Evolutionary conservation across 2,329 filamentous ascomycete genomes (phyloP).

Genomic region (Diaporthe velutina): DNA sequence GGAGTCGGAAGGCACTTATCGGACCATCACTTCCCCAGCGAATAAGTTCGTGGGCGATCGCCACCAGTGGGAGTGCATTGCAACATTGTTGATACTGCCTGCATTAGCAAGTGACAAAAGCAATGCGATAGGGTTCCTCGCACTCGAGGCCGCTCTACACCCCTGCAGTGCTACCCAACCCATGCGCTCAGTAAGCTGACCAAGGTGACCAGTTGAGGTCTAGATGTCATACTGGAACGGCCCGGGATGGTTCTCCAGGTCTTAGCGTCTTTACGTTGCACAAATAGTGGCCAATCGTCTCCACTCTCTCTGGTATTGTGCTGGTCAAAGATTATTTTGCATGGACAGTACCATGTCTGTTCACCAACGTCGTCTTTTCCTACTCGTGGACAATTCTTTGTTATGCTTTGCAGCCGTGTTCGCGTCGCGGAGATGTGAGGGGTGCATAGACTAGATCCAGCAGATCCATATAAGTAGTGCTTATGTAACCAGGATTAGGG

Average conservation of each 20-base stretch:
- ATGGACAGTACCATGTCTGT: not conserved
- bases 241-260: not conserved
- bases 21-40: not conserved
- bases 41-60: not conserved
- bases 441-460: not conserved
- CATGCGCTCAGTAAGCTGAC: not conserved
- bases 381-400: not conserved
- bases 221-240: not conserved
- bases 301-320: not conserved
- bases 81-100: not conserved
- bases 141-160: not conserved
- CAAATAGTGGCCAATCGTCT: not conserved
- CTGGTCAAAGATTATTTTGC: not conserved
- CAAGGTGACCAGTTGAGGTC: not conserved
- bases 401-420: not conserved
- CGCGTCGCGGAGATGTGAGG: not conserved
- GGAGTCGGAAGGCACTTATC: not conserved
- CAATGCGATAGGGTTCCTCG: slow-evolving; percentile 27
- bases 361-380: not conserved
- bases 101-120: slow-evolving; percentile 6
- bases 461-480: not conserved
- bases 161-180: slow-evolving; percentile 1
- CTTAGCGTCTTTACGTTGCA: not conserved
- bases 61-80: not conserved
- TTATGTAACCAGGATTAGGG: not conserved